Conservation (phyloP, 495 filamentous ascomycete genomes). For the Aspergillus diversus region DNA sequence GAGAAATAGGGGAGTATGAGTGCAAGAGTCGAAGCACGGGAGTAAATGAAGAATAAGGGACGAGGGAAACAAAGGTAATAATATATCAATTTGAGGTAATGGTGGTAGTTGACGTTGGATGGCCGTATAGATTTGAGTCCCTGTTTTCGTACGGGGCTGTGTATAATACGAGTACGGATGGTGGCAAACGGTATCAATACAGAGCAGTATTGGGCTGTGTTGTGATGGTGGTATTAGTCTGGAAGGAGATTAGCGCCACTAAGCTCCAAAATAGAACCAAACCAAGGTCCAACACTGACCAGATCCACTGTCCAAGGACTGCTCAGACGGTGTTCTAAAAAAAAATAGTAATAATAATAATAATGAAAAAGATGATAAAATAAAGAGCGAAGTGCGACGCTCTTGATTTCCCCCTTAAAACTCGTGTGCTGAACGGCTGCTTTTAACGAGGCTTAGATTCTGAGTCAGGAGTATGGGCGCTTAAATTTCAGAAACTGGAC, state of each 20-base stretch:
- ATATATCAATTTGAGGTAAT: background rate
- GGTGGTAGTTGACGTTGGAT: background rate
- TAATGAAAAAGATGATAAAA: too few relatives aligned
- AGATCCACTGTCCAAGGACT: background rate
- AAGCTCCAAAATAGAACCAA: conserved; percentile 1
- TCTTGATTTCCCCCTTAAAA: too few relatives aligned
- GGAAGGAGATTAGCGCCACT: background rate
- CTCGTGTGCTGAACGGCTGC: too few relatives aligned
- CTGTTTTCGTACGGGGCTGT: background rate
- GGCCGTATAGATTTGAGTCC: background rate
- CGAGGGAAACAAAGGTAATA: conserved; percentile 5
- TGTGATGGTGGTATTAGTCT: background rate
- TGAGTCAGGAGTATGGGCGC: background rate
- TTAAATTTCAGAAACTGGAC: background rate
- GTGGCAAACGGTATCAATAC: conserved; percentile 2
- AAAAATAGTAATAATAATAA: too few relatives aligned
- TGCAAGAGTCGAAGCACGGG: background rate
- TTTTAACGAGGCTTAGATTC: too few relatives aligned
- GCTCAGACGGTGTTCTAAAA: conserved; percentile 6
- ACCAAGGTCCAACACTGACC: background rate
- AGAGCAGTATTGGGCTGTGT: background rate
- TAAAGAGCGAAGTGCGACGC: too few relatives aligned
- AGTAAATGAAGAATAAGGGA: background rate
- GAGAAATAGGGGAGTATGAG: background rate
- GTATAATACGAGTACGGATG: conserved; percentile 1